These are phyloP conservation scores for Quercus parvula DNA, from an alignment of 306 rosid genomes.

Conservation along the genomic window DNA sequence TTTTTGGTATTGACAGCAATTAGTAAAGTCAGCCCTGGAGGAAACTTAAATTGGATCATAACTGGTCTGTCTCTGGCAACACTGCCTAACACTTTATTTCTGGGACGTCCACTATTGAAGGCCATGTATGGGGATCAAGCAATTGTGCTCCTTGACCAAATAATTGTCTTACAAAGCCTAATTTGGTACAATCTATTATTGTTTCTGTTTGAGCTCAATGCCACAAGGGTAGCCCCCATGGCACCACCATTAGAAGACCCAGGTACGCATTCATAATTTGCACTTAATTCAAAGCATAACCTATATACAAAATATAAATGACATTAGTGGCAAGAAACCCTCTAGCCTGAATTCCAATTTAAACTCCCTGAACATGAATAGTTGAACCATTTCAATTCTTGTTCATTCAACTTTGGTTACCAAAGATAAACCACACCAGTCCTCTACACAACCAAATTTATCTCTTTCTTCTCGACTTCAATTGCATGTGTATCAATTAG, in stretches of 20 bases:
- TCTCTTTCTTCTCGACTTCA: constrained; percentile 9
- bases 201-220: constrained; percentile 77
- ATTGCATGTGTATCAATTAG: not conserved
- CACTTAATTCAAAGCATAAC: constrained; percentile 5
- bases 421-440: constrained; percentile 30
- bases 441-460: constrained; percentile 19
- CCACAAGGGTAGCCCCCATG: constrained; percentile 56
- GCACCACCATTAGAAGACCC: constrained; percentile 52
- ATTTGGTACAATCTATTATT: constrained; percentile 77
- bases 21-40: constrained; percentile 49
- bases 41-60: constrained; percentile 63
- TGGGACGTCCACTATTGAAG: constrained; percentile 81
- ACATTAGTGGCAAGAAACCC: not conserved
- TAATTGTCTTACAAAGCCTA: constrained; percentile 84
- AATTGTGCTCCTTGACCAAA: constrained; percentile 55
- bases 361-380: constrained; percentile 5
- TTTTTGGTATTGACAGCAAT: constrained; percentile 38
- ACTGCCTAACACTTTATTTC: constrained; percentile 88
- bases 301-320: not conserved
- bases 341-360: constrained; percentile 9
- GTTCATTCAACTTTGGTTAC: constrained; percentile 28
- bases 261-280: constrained; percentile 44
- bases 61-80: constrained; percentile 86
- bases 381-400: constrained; percentile 20
- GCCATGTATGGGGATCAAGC: constrained; percentile 86